Conservation (phyloP, 2,329 filamentous ascomycete genomes). For the Fusarium lyarnte region DNA sequence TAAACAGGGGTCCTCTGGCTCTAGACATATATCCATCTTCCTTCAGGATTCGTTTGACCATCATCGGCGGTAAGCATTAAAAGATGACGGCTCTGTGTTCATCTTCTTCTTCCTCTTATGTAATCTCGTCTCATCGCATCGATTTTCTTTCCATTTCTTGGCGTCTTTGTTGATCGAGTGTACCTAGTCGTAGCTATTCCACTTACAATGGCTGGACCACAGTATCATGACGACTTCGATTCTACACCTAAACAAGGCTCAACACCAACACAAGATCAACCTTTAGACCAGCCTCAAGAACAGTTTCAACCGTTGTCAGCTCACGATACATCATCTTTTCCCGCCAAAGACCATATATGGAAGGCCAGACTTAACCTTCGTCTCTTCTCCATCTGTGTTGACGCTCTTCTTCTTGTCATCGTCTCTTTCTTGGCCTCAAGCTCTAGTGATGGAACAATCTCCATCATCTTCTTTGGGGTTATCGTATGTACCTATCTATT, state of each 20-base stretch:
- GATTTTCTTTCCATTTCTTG: background rate
- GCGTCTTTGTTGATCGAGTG: background rate
- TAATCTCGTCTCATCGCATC: background rate
- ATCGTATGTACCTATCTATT: background rate
- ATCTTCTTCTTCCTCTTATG: background rate
- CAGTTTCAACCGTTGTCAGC: background rate
- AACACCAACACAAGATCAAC: background rate
- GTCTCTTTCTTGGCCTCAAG: background rate
- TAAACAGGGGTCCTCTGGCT: conserved; percentile 3
- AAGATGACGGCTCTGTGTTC: background rate
- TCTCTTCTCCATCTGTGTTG: conserved; percentile 23
- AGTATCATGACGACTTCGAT: background rate
- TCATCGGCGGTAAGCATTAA: background rate
- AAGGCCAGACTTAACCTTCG: conserved; percentile 21
- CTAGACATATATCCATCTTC: background rate
- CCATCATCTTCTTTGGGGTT: conserved; percentile 8
- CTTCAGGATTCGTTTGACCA: conserved; percentile 3
- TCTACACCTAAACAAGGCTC: background rate
- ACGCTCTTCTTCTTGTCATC: conserved; percentile 8
- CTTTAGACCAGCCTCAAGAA: background rate
- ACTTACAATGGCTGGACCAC: conserved; percentile 2
- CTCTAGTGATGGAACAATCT: background rate
- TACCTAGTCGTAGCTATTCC: background rate
- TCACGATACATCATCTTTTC: background rate
- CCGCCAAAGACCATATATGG: background rate